Evolutionary conservation across 2,329 filamentous ascomycete species (phyloP).

Genomic region (Fusarium sp.): DNA sequence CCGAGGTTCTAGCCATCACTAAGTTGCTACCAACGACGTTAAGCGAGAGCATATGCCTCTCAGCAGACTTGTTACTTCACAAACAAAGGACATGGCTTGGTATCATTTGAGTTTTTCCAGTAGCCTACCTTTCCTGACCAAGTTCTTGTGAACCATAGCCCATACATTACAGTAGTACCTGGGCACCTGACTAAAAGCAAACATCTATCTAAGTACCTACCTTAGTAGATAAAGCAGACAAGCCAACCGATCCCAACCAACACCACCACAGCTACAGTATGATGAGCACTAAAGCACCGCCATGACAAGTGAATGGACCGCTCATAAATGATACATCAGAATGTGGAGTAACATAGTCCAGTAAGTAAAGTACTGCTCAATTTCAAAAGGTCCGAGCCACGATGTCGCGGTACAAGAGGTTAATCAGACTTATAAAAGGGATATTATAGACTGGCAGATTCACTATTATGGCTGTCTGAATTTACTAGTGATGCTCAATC

Average conservation of each 20-base stretch:
- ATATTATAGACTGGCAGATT: neutral
- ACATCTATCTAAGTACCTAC: no score
- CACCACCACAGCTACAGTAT: constrained; percentile 1
- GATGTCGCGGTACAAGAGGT: neutral
- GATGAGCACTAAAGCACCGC: neutral
- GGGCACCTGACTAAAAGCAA: constrained; percentile 3
- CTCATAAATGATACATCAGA: constrained; percentile 26
- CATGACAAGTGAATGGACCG: constrained; percentile 20
- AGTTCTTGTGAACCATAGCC: constrained; percentile 1
- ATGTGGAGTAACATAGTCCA: neutral
- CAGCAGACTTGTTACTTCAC: neutral
- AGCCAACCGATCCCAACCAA: constrained; percentile 11
- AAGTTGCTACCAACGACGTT: neutral
- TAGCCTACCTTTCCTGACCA: neutral
- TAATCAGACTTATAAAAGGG: neutral
- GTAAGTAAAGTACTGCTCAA: neutral
- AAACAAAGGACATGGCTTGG: constrained; percentile 22
- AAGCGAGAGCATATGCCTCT: neutral
- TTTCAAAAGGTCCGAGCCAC: neutral
- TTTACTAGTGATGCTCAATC: neutral
- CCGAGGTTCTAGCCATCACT: neutral
- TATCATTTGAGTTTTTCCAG: neutral
- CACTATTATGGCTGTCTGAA: neutral
- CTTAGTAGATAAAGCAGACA: neutral
- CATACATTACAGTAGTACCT: no score